Base-by-base conservation (phyloP, 2,329 filamentous ascomycete species). In the Phaeosphaeria sp. region DNA sequence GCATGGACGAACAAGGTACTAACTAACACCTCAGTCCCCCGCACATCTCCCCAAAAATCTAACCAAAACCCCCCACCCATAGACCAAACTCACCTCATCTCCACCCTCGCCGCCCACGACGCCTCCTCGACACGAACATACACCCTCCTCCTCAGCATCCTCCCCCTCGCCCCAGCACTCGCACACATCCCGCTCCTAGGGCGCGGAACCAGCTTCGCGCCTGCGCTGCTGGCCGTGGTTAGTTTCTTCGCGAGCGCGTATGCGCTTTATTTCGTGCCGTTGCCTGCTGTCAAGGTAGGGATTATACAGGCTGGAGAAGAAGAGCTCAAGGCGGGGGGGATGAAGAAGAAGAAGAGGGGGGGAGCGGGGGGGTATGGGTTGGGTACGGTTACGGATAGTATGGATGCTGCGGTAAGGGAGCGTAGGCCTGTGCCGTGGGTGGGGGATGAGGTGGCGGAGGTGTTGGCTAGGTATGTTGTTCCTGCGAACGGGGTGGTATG, bases 1-100 rank as follows among this genome's bases (percentile, higher is more conserved):
- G 87, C 54, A 81, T 95, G 59, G 92, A 95, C 73, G 90, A 93
- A 77, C 85, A 93, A 83, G 89, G 89, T 89, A 74, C 52, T n/a
- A n/a, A n/a, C n/a, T n/a, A n/a, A n/a, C n/a, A n/a, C n/a, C n/a
- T n/a, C n/a, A n/a, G n/a, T n/a, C n/a, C n/a, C n/a, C n/a, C n/a
- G n/a, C n/a, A n/a, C n/a, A n/a, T n/a, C n/a, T n/a, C n/a, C n/a
- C n/a, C n/a, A n/a, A n/a, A n/a, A n/a, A n/a, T n/a, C n/a, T n/a
- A n/a, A n/a, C n/a, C n/a, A n/a, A n/a, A n/a, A n/a, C n/a, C n/a
- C 56, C 49, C 30, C 27, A 36, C 44, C 18, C 27, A 21, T 11
- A 48, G 27, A 30, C 27, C 33, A 56, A 76, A 74, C 77, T 46
- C 74, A 73, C 25, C 62, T 60, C 54, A 60, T 76, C 39, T 54